These are phyloP conservation scores for Alternaria novae-zelandiae DNA, from an alignment of 2,329 filamentous ascomycete genomes.

Conservation along the genomic window DNA sequence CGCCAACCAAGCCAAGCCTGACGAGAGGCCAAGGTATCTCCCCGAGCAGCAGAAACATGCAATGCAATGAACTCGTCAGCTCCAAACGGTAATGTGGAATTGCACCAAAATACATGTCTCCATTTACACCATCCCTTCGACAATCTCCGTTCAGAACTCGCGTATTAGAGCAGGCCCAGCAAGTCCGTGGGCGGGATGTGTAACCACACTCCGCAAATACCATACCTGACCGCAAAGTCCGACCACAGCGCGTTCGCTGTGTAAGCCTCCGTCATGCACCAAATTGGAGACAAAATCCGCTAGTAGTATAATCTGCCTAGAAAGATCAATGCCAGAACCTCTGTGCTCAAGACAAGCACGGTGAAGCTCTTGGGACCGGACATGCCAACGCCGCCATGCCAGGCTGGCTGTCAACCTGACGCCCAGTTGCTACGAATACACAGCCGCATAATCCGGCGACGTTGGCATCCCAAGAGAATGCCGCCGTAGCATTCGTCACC, in stretches of 20 bases:
- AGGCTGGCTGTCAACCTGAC: background rate
- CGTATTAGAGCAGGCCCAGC: background rate
- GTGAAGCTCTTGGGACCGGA: background rate
- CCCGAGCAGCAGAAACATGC: background rate
- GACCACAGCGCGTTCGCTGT: background rate
- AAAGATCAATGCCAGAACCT: background rate
- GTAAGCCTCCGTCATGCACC: background rate
- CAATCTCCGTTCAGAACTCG: background rate
- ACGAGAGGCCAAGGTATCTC: background rate
- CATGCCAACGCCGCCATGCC: background rate
- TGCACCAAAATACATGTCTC: background rate
- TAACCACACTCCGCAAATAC: background rate
- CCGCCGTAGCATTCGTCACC: background rate
- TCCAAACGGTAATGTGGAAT: background rate
- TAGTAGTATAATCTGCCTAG: background rate
- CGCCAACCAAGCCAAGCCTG: background rate
- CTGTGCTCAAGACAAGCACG: conserved; percentile 1
- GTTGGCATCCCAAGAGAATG: background rate
- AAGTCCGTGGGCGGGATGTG: background rate
- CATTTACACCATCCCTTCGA: background rate
- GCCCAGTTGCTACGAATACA: background rate
- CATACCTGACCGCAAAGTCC: background rate
- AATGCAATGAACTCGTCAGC: background rate
- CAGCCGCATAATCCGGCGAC: background rate
- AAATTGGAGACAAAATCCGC: background rate